These are phyloP conservation scores for Malbranchea cinnamomea DNA, from an alignment of 2,329 filamentous ascomycete genomes.

Conservation along the genomic window DNA sequence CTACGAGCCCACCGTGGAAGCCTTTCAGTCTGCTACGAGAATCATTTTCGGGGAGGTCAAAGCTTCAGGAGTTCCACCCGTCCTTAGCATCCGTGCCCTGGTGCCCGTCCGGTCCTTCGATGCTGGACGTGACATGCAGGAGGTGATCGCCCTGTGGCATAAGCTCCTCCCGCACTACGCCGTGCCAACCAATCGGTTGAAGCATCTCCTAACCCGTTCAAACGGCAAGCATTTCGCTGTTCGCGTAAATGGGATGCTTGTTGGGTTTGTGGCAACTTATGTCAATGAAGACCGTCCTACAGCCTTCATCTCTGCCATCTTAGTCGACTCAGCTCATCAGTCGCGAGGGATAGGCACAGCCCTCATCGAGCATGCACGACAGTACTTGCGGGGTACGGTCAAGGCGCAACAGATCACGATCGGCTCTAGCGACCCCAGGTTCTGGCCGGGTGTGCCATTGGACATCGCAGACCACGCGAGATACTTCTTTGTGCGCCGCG, in stretches of 20 bases:
- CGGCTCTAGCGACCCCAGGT: constrained; percentile 26
- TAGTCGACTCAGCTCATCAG: constrained; percentile 13
- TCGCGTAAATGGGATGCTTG: constrained; percentile 1
- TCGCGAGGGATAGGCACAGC: constrained; percentile 13
- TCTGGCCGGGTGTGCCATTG: constrained; percentile 31
- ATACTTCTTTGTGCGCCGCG: constrained; percentile 29
- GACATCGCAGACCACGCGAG: constrained; percentile 21
- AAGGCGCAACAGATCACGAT: constrained; percentile 11
- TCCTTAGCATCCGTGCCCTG: constrained; percentile 13
- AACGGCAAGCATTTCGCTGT: constrained; percentile 8
- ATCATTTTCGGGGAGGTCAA: constrained; percentile 23
- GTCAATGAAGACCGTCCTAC: constrained; percentile 8
- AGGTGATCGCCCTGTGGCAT: constrained; percentile 8
- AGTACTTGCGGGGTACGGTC: constrained; percentile 3
- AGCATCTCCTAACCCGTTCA: constrained; percentile 5
- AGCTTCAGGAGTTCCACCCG: constrained; percentile 22
- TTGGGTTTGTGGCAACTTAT: constrained; percentile 10
- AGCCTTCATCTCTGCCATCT: constrained; percentile 10
- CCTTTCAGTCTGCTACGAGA: constrained; percentile 25
- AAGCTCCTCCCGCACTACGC: constrained; percentile 7
- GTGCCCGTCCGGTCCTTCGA: constrained; percentile 8
- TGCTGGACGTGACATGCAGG: constrained; percentile 2
- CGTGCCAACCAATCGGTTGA: constrained; percentile 4
- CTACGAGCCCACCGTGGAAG: constrained; percentile 30
- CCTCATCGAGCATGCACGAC: constrained; percentile 7